Base-by-base conservation (phyloP, 2,329 filamentous ascomycete species). In the Aspergillus versicolor region DNA sequence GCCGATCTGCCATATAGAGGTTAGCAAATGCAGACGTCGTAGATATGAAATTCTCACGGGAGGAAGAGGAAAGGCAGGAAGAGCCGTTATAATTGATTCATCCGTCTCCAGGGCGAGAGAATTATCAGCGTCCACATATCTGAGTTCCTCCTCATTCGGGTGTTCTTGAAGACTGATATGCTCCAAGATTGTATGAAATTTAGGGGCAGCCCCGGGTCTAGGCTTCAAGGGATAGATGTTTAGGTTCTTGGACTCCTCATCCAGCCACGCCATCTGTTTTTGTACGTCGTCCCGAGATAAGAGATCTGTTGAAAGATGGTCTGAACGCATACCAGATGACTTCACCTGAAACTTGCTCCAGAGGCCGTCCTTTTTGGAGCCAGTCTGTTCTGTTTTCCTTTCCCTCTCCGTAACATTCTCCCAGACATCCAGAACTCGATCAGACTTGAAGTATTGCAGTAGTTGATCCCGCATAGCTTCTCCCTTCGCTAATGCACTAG, bases 401-500 rank as follows among this genome's bases (percentile, higher is more conserved):
- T 66, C 60, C 32, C 62, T 67, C 19, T 63, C 62, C 21, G 62
- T 57, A 11, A 66, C 60, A 34, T 37, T 64, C 24, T 72, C 70
- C 69, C 69, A 72, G 9, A 66, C 61, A 9, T 73, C 70, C 13
- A 67, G 53, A 15, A 72, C 70, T n/a, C 64, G 66, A 51, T 72
- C 70, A 2, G 69, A 70, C 41, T 68, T 71, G n/a, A 73, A 62
- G 54, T 68, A 70, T 13, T 71, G 68, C 34, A 65, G 62, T 15
- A 73, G 62, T 57, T 73, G 71, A 11, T 66, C 61, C 54, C 68
- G 71, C 65, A 73, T 67, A 5, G 61, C 67, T 8, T 73, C 68
- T 2, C 51, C 58, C 44, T 55, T 61, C 9, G 43, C 22, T n/a
- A 57, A 57, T 34, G 49, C 30, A 57, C 59, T 24, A 17, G 57